Percentiles rank a stretch among this genome's conserved stretches.
These are phyloP conservation scores for Calonectria naviculata DNA, from an alignment of 2,329 filamentous ascomycete genomes.

Conservation along the genomic window DNA sequence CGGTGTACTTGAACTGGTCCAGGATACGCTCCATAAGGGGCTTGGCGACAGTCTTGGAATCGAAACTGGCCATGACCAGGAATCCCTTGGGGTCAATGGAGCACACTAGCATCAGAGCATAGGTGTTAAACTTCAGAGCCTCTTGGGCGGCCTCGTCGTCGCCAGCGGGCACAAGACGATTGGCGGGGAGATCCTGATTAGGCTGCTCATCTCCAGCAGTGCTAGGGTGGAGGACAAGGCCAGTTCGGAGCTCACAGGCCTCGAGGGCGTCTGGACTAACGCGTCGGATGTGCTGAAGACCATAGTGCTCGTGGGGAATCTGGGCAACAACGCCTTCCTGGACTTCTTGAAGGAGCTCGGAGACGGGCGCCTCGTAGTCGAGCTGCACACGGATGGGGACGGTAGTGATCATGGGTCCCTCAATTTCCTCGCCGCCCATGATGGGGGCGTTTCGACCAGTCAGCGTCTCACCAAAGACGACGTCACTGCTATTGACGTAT, in stretches of 20 bases:
- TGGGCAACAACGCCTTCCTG: constrained; percentile 66
- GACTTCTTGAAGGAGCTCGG: constrained; percentile 65
- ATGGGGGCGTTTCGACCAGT: constrained; percentile 65
- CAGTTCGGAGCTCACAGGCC: constrained; percentile 66
- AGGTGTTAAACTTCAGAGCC: constrained; percentile 65
- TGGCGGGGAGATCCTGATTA: constrained; percentile 53
- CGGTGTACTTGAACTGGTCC: constrained; percentile 62
- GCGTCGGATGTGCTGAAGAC: constrained; percentile 68
- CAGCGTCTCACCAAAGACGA: constrained; percentile 70
- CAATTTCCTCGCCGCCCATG: constrained; percentile 62
- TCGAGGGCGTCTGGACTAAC: constrained; percentile 57
- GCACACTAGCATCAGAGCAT: constrained; percentile 74
- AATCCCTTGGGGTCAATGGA: constrained; percentile 66
- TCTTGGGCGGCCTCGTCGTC: constrained; percentile 43
- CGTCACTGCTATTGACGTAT: constrained; percentile 63
- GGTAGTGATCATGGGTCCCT: constrained; percentile 70
- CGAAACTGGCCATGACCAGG: constrained; percentile 70
- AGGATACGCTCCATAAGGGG: constrained; percentile 65
- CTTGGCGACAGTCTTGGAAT: constrained; percentile 67
- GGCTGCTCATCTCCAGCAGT: constrained; percentile 27
- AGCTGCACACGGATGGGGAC: constrained; percentile 65
- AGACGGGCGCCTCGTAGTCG: constrained; percentile 53
- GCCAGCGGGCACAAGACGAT: constrained; percentile 64
- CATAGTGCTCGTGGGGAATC: constrained; percentile 74
- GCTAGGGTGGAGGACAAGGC: constrained; percentile 62